Evolutionary conservation across 2,329 filamentous ascomycete genomes (phyloP), one percentile per base, ranked within the genome.

Genomic region (Arthrinium phaeospermum): DNA sequence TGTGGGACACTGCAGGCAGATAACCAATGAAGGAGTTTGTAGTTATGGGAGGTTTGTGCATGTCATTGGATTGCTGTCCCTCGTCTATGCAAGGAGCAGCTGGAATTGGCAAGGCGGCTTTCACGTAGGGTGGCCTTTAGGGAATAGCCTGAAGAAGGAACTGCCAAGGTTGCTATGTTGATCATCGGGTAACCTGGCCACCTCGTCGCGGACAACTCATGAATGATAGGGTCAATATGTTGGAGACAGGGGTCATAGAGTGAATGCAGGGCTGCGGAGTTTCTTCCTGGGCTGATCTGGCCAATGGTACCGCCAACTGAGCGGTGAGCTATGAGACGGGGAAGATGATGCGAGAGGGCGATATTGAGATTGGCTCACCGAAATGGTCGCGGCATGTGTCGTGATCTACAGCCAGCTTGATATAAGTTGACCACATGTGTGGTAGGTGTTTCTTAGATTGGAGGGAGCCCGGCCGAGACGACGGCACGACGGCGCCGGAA

Each of bases 351-450:
- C 10, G 10, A 27, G 41, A 34, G 37, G 69, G 5, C 19, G 34
- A 24, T 24, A 41, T 41, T 64, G 22, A 41, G 22, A 30, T 22
- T 44, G 51, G 74, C 84, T 71, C 83, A 90, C 89, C 88, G 57
- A 91, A 76, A 80, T 90, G 88, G 77, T 91, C 88, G 79, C 88
- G 82, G 75, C 85, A 86, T 68, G 83, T 79, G 41, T 83, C 82
- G 73, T 86, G 85, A 19, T 86, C 84, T 22, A 90, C 87, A 4
- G 83, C 81, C 8, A 89, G 79, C 70, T 81, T 84, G 68, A 90
- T 78, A 73, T 90, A 83, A 37, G 82, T 81, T 53, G 80, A 79
- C 87, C 88, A 90, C 73, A 86, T 86, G 22, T 57, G 73, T 71
- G 53, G 61, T 34, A 71, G 30, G 30, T 34, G 64, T 46, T 61